These are phyloP conservation scores for Massarina eburnea DNA, from an alignment of 2,329 filamentous ascomycete genomes.

Conservation along the genomic window DNA sequence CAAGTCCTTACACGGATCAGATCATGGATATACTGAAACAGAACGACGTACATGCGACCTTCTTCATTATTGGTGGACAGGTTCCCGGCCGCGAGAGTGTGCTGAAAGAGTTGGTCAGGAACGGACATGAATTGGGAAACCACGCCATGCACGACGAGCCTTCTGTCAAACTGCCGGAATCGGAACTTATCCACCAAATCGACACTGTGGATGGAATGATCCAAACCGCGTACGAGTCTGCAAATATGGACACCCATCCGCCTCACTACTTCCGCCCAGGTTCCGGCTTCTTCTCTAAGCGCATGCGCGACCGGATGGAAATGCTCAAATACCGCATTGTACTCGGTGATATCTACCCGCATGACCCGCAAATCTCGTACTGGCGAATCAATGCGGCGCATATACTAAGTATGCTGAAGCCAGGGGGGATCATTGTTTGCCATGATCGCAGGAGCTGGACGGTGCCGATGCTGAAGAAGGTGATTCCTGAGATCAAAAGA, in stretches of 20 bases:
- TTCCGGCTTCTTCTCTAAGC: slow-evolving; percentile 75
- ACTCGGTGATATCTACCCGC: slow-evolving; percentile 84
- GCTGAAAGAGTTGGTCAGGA: slow-evolving; percentile 54
- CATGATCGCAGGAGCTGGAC: slow-evolving; percentile 87
- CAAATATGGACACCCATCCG: slow-evolving; percentile 43
- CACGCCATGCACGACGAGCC: slow-evolving; percentile 89
- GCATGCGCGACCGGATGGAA: slow-evolving; percentile 65
- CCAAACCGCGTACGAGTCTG: slow-evolving; percentile 55
- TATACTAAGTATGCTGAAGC: slow-evolving; percentile 75
- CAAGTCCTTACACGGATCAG: slow-evolving; percentile 69
- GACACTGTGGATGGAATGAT: slow-evolving; percentile 64
- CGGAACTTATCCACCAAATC: slow-evolving; percentile 65
- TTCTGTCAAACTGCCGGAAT: slow-evolving; percentile 61
- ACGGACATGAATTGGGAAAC: slow-evolving; percentile 70
- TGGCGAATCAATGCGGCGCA: slow-evolving; percentile 73
- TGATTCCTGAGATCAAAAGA: slow-evolving; percentile 70
- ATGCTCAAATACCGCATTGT: slow-evolving; percentile 70
- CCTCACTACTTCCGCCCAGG: slow-evolving; percentile 79
- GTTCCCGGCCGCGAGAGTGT: slow-evolving; percentile 56
- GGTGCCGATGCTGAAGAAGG: slow-evolving; percentile 70
- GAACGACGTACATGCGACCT: slow-evolving; percentile 73
- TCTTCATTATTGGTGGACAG: slow-evolving; percentile 86
- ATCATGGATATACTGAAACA: slow-evolving; percentile 68
- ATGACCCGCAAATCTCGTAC: slow-evolving; percentile 81
- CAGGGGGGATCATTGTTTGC: slow-evolving; percentile 80